These are phyloP conservation scores for Botrytis deweyae DNA, from an alignment of 2,329 filamentous ascomycete species.

Conservation along the genomic window DNA sequence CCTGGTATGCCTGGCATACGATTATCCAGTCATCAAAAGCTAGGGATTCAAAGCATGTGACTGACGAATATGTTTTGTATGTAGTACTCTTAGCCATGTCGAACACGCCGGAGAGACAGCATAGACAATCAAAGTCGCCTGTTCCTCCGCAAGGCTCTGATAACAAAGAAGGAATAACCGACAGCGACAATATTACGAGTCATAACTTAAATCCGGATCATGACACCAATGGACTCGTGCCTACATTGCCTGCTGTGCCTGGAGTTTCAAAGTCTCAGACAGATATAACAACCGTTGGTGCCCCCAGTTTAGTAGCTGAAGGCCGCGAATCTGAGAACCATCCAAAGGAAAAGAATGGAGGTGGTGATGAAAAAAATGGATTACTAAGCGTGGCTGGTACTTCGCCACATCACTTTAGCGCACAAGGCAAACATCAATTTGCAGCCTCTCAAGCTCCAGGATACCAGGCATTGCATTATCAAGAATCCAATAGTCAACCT, in stretches of 20 bases:
- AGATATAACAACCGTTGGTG: conserved; percentile 10
- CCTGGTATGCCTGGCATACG: background rate
- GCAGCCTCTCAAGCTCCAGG: conserved; percentile 2
- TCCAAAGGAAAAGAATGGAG: background rate
- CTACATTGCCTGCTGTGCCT: background rate
- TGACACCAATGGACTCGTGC: background rate
- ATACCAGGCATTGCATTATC: conserved; percentile 8
- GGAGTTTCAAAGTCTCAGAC: background rate
- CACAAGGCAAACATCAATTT: conserved; percentile 16
- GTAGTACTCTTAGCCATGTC: conserved; percentile 9
- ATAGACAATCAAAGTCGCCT: conserved; percentile 9
- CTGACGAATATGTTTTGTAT: background rate
- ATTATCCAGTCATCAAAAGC: background rate
- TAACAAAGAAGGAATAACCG: background rate
- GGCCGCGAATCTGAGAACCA: background rate
- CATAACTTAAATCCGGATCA: conserved; percentile 1
- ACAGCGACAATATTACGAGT: conserved; percentile 7
- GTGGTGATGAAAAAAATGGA: background rate
- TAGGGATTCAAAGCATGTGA: conserved; percentile 7
- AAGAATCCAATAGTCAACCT: conserved; percentile 13
- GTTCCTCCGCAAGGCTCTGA: conserved; percentile 1
- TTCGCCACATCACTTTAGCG: conserved; percentile 16
- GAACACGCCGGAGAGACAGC: background rate
- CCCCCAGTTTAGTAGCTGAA: background rate
- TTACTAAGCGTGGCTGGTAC: conserved; percentile 18